phyloP scores from a whole-genome alignment of 495 filamentous ascomycete genomes.

The Penicillium maclennaniae region DNA sequence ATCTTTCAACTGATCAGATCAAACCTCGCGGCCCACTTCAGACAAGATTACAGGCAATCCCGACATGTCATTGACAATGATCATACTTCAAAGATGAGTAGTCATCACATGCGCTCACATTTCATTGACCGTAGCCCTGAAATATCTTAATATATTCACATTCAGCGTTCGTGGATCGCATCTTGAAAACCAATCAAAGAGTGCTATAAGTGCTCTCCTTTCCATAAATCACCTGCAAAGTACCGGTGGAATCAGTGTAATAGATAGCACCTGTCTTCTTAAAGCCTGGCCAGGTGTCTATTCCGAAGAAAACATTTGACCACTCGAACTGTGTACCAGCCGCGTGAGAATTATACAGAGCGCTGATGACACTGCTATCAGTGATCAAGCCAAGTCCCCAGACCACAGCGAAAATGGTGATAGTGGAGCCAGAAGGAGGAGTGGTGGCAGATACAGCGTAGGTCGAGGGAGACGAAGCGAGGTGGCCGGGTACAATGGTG shows the following conservation, averaged over 20 bases:
- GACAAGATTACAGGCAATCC: too few species aligned
- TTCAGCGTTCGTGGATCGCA: too few species aligned
- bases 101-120: too few species aligned
- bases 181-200: background rate
- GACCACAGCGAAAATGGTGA: slow-evolving; percentile 5
- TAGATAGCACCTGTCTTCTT: slow-evolving; percentile 7
- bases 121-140: too few species aligned
- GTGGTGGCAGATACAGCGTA: background rate
- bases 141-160: too few species aligned
- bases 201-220: background rate
- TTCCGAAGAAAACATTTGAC: too few species aligned
- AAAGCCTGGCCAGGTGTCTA: slow-evolving; percentile 3
- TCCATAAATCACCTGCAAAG: background rate
- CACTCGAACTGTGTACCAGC: background rate
- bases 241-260: slow-evolving; percentile 1
- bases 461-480: background rate
- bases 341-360: background rate
- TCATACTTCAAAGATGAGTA: too few species aligned
- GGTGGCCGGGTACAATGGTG: background rate
- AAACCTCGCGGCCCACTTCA: too few species aligned
- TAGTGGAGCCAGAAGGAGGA: background rate
- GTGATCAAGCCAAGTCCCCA: slow-evolving; percentile 4
- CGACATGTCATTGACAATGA: too few species aligned
- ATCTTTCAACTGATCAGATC: too few species aligned
- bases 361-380: background rate